Percentiles rank a stretch among this genome's conserved stretches.
These are phyloP conservation scores for Ganoderma multipileum DNA, from an alignment of 1,284 basidiomycete species.

Conservation along the genomic window DNA sequence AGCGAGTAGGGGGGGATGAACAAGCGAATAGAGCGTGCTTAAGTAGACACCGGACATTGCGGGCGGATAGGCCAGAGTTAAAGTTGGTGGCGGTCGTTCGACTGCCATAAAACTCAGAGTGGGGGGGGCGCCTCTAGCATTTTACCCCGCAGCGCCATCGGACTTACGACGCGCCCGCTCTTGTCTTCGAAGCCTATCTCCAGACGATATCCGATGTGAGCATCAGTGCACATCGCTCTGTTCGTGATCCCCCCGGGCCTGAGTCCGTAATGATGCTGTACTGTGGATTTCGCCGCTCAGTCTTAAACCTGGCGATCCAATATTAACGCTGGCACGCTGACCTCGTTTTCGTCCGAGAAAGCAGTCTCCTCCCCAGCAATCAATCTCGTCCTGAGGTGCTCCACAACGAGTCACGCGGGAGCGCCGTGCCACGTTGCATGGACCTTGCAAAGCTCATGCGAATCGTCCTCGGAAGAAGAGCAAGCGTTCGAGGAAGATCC, in stretches of 20 bases:
- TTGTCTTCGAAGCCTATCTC: slow-evolving; percentile 1
- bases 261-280: background rate
- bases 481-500: too few species aligned
- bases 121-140: background rate
- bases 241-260: too few species aligned
- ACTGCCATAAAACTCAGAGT: background rate
- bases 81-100: background rate
- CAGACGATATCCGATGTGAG: background rate
- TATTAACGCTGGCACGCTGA: background rate
- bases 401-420: too few species aligned
- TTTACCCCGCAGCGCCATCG: background rate
- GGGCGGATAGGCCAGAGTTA: background rate
- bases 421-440: too few species aligned
- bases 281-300: background rate
- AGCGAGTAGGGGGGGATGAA: background rate
- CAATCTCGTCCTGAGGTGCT: background rate
- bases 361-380: background rate
- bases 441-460: too few species aligned
- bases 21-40: background rate
- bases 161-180: background rate
- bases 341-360: background rate
- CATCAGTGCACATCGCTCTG: background rate
- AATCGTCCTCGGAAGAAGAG: too few species aligned
- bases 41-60: background rate
- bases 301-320: background rate